Conservation (phyloP, 179 eudicot genomes). For the Heliamphora pulchella region DNA sequence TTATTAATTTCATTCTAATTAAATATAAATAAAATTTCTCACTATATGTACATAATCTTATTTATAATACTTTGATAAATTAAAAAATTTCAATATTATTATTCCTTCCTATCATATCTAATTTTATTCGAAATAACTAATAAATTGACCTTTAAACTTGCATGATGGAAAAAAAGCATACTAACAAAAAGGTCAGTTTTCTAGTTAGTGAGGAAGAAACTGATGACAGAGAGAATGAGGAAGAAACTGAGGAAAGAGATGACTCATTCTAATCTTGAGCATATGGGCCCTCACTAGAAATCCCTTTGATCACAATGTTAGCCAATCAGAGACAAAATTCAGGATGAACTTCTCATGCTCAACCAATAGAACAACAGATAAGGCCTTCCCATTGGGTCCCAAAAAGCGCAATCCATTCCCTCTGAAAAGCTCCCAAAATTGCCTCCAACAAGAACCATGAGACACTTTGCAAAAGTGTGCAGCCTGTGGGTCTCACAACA, state of each 20-base stretch:
- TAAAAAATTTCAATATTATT: too few relatives aligned
- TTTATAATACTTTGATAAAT: too few relatives aligned
- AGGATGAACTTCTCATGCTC: slow-evolving; percentile 24
- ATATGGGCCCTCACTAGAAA: slow-evolving; percentile 26
- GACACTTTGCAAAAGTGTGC: slow-evolving; percentile 21
- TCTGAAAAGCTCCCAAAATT: slow-evolving; percentile 19
- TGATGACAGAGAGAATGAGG: not conserved
- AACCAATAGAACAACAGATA: slow-evolving; percentile 43
- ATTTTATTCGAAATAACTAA: too few relatives aligned
- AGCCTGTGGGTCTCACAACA: slow-evolving; percentile 12
- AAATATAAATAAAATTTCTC: too few relatives aligned
- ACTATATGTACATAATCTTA: too few relatives aligned
- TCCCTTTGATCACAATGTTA: slow-evolving; percentile 19
- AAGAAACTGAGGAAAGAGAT: not conserved
- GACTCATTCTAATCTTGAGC: slow-evolving; percentile 18
- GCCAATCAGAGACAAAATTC: slow-evolving; percentile 29
- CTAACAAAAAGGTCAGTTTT: too few relatives aligned
- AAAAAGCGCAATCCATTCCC: slow-evolving; percentile 18
- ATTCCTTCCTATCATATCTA: too few relatives aligned
- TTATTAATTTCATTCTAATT: too few relatives aligned
- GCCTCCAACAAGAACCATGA: not conserved
- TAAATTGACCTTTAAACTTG: too few relatives aligned
- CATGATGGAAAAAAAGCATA: too few relatives aligned
- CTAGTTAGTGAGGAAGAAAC: too few relatives aligned
- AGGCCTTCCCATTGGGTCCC: slow-evolving; percentile 22